Conservation (phyloP, 805 yeast species). For the Komagataella mondaviorum region DNA sequence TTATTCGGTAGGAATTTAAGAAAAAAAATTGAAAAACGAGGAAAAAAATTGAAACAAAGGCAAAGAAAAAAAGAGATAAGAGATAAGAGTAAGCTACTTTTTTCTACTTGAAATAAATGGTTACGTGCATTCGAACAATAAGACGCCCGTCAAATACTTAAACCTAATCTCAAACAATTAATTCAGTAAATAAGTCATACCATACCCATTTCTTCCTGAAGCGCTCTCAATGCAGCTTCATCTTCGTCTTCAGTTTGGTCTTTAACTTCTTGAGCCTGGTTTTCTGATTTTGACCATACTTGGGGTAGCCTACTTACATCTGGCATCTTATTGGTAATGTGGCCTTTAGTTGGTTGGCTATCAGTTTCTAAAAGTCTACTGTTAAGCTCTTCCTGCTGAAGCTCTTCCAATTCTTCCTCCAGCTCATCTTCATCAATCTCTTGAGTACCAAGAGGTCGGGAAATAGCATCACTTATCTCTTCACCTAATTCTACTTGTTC, state of each 20-base stretch:
- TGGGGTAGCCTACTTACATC: constrained; percentile 30
- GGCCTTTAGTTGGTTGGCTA: constrained; percentile 16
- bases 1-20: neutral
- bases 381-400: constrained; percentile 73
- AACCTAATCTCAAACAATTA: neutral
- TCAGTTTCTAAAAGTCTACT: constrained; percentile 37
- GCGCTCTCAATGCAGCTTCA: constrained; percentile 65
- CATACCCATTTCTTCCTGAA: constrained; percentile 82
- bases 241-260: constrained; percentile 66
- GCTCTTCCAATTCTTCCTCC: constrained; percentile 82
- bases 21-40: too few relatives aligned
- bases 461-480: constrained; percentile 91
- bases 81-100: neutral
- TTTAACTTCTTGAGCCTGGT: constrained; percentile 26
- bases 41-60: too few relatives aligned
- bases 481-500: constrained; percentile 94
- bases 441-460: constrained; percentile 70
- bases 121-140: neutral
- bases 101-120: too few relatives aligned
- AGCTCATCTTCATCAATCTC: constrained; percentile 80
- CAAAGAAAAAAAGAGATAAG: too few relatives aligned
- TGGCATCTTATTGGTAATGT: constrained; percentile 22
- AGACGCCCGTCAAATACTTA: neutral
- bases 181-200: constrained; percentile 12
- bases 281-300: constrained; percentile 9